Evolutionary conservation across 176 grass and related monocot species (phyloP).

Genomic region (Guadua angustifolia): DNA sequence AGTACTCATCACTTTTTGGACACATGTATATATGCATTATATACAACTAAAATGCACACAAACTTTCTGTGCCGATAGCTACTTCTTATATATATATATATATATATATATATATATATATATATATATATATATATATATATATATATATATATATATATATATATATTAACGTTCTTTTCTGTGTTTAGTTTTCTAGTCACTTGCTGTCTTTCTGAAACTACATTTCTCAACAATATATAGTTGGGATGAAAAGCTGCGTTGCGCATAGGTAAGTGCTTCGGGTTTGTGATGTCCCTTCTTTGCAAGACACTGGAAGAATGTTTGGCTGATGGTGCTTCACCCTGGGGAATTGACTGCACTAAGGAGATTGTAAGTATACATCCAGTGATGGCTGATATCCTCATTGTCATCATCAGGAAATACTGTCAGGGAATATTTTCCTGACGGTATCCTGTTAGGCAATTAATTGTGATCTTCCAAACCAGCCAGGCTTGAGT

Average conservation of each 20-base stretch:
- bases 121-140: too few species aligned
- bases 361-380: constrained; percentile 7
- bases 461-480: too few species aligned
- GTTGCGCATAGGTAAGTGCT: not conserved
- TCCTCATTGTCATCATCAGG: too few species aligned
- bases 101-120: too few species aligned
- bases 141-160: too few species aligned
- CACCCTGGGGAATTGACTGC: not conserved
- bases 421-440: too few species aligned
- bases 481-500: too few species aligned
- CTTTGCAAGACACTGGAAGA: constrained; percentile 1
- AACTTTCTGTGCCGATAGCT: not conserved
- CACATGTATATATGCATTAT: not conserved
- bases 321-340: not conserved
- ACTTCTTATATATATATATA: too few species aligned
- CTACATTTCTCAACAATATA: not conserved
- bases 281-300: not conserved
- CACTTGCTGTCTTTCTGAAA: not conserved
- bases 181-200: not conserved
- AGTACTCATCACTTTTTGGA: not conserved
- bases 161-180: not conserved
- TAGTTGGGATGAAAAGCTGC: constrained; percentile 15
- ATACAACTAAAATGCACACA: not conserved
- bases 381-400: not conserved
- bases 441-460: too few species aligned